A percentile compares a stretch with the other conserved stretches of the same genome.
Evolutionary conservation across 73 alveolate species (phyloP).

Genomic region (Uronychia binucleata): DNA sequence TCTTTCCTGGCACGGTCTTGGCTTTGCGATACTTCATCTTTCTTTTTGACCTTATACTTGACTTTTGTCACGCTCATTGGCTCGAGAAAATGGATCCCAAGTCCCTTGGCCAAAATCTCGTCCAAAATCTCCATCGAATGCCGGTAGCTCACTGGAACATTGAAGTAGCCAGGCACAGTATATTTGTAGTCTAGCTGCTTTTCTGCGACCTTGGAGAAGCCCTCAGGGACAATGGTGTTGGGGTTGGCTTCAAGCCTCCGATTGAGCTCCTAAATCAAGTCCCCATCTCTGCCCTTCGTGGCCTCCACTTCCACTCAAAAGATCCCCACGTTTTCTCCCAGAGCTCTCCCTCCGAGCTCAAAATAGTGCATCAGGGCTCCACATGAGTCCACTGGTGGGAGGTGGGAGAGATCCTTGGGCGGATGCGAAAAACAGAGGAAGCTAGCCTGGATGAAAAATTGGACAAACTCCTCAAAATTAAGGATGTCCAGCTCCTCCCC

Average conservation of each 20-base stretch:
- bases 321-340: slow-evolving; percentile 13
- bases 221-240: slow-evolving; percentile 67
- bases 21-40: slow-evolving; percentile 35
- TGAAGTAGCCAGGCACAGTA: slow-evolving; percentile 8
- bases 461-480: slow-evolving; percentile 40
- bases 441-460: slow-evolving; percentile 27
- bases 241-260: slow-evolving; percentile 58
- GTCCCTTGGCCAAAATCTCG: neutral
- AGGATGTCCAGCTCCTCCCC: slow-evolving; percentile 18
- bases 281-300: slow-evolving; percentile 54
- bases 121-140: neutral
- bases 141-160: neutral
- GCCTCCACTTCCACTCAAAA: slow-evolving; percentile 62
- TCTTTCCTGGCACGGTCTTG: slow-evolving; percentile 41
- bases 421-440: slow-evolving; percentile 2
- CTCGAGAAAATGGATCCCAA: neutral
- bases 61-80: neutral
- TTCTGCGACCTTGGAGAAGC: slow-evolving; percentile 55
- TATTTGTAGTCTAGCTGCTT: slow-evolving; percentile 47
- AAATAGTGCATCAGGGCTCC: slow-evolving; percentile 8
- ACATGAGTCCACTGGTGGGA: slow-evolving; percentile 1
- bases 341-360: slow-evolving; percentile 30
- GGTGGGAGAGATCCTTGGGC: slow-evolving; percentile 5
- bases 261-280: slow-evolving; percentile 66
- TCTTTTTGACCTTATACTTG: neutral